phyloP scores from a whole-genome alignment of 2,329 filamentous ascomycete species.

The Gnomoniopsis sp. region DNA sequence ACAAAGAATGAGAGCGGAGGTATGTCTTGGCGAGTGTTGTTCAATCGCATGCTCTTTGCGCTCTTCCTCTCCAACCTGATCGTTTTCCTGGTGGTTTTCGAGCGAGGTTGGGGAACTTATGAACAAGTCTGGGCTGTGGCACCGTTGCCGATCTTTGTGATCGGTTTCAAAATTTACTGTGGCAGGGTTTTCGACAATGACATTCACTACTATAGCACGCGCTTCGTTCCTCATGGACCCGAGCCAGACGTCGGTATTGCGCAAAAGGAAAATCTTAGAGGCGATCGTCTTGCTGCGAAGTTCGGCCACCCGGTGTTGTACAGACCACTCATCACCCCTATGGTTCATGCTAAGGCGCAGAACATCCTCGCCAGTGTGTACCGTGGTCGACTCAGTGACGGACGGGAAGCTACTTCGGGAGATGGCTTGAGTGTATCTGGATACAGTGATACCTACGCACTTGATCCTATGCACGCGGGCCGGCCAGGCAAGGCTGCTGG shows the following conservation, averaged over 20 bases:
- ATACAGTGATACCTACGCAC: constrained; percentile 77
- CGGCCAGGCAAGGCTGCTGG: constrained; percentile 39
- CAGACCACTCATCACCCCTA: constrained; percentile 84
- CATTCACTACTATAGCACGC: constrained; percentile 75
- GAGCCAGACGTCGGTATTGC: constrained; percentile 42
- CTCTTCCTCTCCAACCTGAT: constrained; percentile 75
- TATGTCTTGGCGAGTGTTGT: constrained; percentile 84
- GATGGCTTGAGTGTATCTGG: constrained; percentile 60
- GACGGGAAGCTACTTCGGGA: constrained; percentile 55
- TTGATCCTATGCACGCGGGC: constrained; percentile 76
- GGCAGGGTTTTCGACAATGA: constrained; percentile 70
- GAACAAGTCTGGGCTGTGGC: constrained; percentile 63
- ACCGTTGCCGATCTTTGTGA: constrained; percentile 74
- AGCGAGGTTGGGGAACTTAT: constrained; percentile 59
- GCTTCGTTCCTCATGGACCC: constrained; percentile 42
- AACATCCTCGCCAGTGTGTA: constrained; percentile 85
- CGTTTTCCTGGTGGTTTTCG: constrained; percentile 72
- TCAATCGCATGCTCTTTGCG: constrained; percentile 88
- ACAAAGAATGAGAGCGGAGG: constrained; percentile 97
- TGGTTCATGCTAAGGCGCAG: constrained; percentile 90
- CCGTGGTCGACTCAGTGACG: constrained; percentile 71
- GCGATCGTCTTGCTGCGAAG: constrained; percentile 67
- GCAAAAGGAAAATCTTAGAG: constrained; percentile 53
- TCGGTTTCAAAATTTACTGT: constrained; percentile 87
- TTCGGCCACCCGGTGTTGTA: constrained; percentile 93